Evolutionary conservation across 2,329 filamentous ascomycete genomes (phyloP).

Genomic region (Diplodia corticola): DNA sequence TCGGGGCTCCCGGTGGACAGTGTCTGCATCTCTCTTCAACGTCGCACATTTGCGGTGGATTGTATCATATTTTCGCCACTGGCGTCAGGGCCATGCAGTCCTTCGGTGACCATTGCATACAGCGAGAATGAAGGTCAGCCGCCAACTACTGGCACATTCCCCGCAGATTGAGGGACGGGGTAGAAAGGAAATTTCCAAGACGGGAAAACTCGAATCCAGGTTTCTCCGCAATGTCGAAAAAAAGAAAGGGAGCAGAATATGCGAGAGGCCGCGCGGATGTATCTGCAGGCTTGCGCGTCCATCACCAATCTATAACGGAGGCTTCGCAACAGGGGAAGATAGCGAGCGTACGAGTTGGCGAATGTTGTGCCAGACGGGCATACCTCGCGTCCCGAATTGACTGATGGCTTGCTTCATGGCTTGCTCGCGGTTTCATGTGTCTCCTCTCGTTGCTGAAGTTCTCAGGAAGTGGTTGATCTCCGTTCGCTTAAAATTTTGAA

Average conservation of each 20-base stretch:
- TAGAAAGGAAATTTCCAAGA: no score
- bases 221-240: neutral
- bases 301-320: neutral
- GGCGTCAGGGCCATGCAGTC: neutral
- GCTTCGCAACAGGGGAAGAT: neutral
- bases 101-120: neutral
- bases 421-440: neutral
- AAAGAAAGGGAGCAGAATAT: neutral
- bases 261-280: constrained; percentile 11
- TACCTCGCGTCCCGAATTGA: neutral
- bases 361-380: neutral
- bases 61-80: constrained; percentile 1
- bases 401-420: neutral
- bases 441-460: neutral
- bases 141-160: no score
- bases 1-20: neutral
- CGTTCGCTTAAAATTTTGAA: neutral
- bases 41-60: neutral
- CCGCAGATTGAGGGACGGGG: neutral
- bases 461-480: constrained; percentile 3
- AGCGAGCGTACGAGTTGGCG: neutral
- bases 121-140: neutral
- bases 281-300: constrained; percentile 5
- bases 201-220: neutral
- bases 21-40: neutral